Evolutionary conservation across 129 eudicot species (phyloP).

Genomic region (Pseudognaphalium luteoalbum): DNA sequence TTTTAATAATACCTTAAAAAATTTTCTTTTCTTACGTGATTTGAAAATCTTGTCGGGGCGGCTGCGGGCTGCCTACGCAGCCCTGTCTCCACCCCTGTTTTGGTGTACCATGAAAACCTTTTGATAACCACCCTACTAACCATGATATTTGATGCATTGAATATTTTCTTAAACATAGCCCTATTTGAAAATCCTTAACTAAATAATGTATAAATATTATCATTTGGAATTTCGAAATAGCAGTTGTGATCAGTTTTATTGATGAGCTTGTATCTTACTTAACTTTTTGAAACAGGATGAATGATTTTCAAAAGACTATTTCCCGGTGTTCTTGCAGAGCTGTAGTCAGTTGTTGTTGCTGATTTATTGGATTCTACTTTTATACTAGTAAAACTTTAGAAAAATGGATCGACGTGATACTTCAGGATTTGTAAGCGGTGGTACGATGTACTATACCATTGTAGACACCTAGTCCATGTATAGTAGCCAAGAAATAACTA

Average conservation of each 20-base stretch:
- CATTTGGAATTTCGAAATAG: neutral
- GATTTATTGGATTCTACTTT: constrained; percentile 23
- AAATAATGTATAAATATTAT: neutral
- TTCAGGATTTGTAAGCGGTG: constrained; percentile 89
- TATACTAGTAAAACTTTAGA: neutral
- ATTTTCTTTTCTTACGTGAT: too few species aligned
- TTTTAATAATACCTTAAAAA: too few species aligned
- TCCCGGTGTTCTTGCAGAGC: constrained; percentile 13
- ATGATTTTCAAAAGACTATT: constrained; percentile 6
- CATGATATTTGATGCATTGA: too few species aligned
- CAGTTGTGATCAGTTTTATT: neutral
- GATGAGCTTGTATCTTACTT: neutral
- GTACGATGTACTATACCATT: constrained; percentile 10
- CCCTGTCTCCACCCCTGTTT: too few species aligned
- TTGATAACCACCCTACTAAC: too few species aligned
- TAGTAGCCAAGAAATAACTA: constrained; percentile 28
- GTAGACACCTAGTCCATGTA: constrained; percentile 34
- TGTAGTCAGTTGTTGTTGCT: constrained; percentile 19
- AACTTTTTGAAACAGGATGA: constrained; percentile 31
- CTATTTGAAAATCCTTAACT: too few species aligned
- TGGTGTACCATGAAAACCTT: too few species aligned
- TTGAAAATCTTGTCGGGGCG: too few species aligned
- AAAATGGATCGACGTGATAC: constrained; percentile 85
- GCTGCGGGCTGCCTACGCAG: too few species aligned
- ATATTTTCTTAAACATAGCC: too few species aligned